phyloP scores from a whole-genome alignment of 2,329 filamentous ascomycete species.

The Diaporthe caulivora region DNA sequence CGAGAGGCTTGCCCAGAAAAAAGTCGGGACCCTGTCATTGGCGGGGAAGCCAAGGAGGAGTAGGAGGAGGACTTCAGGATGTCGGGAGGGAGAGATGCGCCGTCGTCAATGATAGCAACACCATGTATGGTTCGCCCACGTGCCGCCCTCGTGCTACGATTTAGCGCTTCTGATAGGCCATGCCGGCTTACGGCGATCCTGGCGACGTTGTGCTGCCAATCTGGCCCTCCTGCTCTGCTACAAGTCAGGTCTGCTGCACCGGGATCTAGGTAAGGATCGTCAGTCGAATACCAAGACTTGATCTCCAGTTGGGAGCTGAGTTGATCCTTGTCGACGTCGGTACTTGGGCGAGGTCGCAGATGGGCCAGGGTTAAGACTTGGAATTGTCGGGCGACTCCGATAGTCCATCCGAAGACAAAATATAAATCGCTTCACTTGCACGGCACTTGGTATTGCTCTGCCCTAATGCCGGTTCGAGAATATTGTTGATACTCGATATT shows the following conservation, averaged over 20 bases:
- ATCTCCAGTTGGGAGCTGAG: neutral
- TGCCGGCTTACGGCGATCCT: neutral
- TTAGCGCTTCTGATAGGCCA: conserved; percentile 23
- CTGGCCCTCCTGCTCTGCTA: neutral
- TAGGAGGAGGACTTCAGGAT: neutral
- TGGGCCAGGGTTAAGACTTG: conserved; percentile 4
- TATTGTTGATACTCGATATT: too few species aligned
- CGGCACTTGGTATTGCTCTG: neutral
- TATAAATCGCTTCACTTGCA: neutral
- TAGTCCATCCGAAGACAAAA: neutral
- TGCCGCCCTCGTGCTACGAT: conserved; percentile 15
- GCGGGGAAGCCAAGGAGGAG: conserved; percentile 1
- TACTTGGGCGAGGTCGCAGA: neutral
- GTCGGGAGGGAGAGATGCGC: neutral
- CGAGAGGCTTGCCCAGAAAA: neutral
- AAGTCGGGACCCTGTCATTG: neutral
- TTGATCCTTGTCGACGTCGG: conserved; percentile 4
- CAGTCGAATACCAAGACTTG: neutral
- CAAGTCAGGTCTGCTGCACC: neutral
- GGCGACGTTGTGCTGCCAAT: conserved; percentile 17
- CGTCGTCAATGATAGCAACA: neutral
- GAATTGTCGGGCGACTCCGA: neutral
- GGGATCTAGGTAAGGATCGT: neutral
- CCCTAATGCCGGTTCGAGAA: neutral
- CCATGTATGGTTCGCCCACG: neutral